Conservation (phyloP, 2,329 filamentous ascomycete genomes). For the Pseudofabraea citricarpa region DNA sequence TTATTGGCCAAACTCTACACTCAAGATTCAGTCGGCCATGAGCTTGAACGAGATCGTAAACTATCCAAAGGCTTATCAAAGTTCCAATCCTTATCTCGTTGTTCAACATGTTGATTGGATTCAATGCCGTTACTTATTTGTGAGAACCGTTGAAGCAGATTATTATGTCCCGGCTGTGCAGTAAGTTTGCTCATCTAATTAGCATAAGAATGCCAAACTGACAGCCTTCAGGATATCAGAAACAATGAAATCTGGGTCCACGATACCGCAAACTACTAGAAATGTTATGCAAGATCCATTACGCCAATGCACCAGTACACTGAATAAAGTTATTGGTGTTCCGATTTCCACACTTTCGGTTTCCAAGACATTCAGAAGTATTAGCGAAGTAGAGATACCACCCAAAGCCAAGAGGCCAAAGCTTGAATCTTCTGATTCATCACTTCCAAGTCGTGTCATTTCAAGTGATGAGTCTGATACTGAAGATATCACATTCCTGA, state of each 20-base stretch:
- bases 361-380: slow-evolving; percentile 20
- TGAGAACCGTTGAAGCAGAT: slow-evolving; percentile 27
- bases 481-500: slow-evolving; percentile 33
- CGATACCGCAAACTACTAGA: slow-evolving; percentile 20
- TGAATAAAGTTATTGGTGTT: slow-evolving; percentile 18
- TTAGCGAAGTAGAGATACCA: background rate
- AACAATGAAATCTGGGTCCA: too few relatives aligned
- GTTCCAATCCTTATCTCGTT: slow-evolving; percentile 58
- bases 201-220: too few relatives aligned
- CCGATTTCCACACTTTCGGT: slow-evolving; percentile 23
- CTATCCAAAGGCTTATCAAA: slow-evolving; percentile 55
- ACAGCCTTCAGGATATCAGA: too few relatives aligned
- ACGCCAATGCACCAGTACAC: slow-evolving; percentile 19
- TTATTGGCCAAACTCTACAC: slow-evolving; percentile 63
- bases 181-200: too few relatives aligned
- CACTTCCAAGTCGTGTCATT: too few relatives aligned
- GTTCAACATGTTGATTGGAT: slow-evolving; percentile 79
- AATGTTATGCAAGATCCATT: slow-evolving; percentile 27
- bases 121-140: slow-evolving; percentile 80
- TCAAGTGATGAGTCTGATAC: background rate
- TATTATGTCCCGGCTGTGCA: background rate
- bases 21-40: slow-evolving; percentile 56
- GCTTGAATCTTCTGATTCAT: too few relatives aligned
- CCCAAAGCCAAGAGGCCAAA: slow-evolving; percentile 5
- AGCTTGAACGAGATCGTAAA: slow-evolving; percentile 87